Evolutionary conservation across 2,329 filamentous ascomycete species (phyloP).

Genomic region (Aspergillus aculeatinus): DNA sequence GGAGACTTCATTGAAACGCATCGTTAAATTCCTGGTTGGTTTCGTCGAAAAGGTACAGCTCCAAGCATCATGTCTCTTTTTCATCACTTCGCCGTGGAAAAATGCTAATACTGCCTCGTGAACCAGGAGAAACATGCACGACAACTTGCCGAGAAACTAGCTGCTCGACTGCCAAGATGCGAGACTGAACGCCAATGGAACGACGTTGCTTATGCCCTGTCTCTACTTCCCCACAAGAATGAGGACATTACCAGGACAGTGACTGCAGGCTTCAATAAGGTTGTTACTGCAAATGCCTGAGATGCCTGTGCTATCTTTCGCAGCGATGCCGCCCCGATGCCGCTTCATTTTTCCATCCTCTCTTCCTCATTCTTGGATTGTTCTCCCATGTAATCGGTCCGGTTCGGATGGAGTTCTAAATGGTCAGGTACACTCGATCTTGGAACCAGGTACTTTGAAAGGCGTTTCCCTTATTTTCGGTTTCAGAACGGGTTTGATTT

Average conservation of each 20-base stretch:
- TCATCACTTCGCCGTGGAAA: not conserved
- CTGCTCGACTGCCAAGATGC: conserved; percentile 78
- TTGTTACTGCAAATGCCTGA: conserved; percentile 63
- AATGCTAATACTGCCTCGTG: conserved; percentile 1
- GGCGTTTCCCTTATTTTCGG: not conserved
- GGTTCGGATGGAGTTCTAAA: not conserved
- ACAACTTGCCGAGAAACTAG: conserved; percentile 88
- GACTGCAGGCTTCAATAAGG: conserved; percentile 55
- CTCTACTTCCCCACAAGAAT: conserved; percentile 73
- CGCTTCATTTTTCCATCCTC: not conserved
- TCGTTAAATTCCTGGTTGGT: conserved; percentile 87
- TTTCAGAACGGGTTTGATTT: not conserved
- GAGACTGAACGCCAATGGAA: conserved; percentile 96
- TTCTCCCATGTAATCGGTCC: not conserved
- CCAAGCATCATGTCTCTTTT: not conserved
- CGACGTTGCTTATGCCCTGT: conserved; percentile 90
- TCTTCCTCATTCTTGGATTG: not conserved
- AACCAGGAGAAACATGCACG: conserved; percentile 91
- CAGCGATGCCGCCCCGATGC: not conserved
- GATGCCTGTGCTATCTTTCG: not conserved
- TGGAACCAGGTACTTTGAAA: not conserved
- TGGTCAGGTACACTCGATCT: not conserved
- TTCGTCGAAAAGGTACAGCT: conserved; percentile 88
- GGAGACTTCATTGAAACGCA: conserved; percentile 80
- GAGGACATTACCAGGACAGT: conserved; percentile 48